These are phyloP conservation scores for Nicotiana attenuata DNA, from an alignment of 257 asterid species.

Conservation along the genomic window DNA sequence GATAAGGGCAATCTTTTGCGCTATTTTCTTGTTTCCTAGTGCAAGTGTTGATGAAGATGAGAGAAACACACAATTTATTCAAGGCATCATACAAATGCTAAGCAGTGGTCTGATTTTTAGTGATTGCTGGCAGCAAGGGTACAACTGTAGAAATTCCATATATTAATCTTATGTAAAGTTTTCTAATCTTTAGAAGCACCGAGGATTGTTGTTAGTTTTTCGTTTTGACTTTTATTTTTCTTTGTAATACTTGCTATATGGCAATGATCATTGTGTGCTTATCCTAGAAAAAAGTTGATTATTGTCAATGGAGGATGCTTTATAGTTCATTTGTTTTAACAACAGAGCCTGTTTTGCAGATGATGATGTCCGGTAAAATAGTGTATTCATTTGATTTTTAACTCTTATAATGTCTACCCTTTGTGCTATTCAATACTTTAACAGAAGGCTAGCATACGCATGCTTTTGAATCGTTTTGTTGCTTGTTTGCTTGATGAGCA, in stretches of 20 bases:
- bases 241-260: not conserved
- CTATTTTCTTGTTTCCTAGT: not conserved
- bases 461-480: slow-evolving; percentile 1
- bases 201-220: not conserved
- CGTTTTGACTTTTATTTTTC: not conserved
- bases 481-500: not conserved
- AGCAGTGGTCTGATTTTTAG: not conserved
- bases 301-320: not conserved
- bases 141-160: not conserved
- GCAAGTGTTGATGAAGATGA: not conserved
- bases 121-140: not conserved
- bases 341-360: not conserved
- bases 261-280: not conserved
- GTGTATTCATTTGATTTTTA: not conserved
- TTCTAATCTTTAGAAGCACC: not conserved
- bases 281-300: not conserved
- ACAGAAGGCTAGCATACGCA: slow-evolving; percentile 16
- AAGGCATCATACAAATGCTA: not conserved
- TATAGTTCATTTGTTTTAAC: not conserved
- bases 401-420: not conserved
- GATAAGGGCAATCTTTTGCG: slow-evolving; percentile 21
- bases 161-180: not conserved
- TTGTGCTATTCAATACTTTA: not conserved
- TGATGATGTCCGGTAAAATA: not conserved
- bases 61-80: not conserved